Percentiles rank a stretch among this genome's conserved stretches.
Evolutionary conservation across 2,329 filamentous ascomycete species (phyloP).

Genomic region (Bipolaris bicolor): DNA sequence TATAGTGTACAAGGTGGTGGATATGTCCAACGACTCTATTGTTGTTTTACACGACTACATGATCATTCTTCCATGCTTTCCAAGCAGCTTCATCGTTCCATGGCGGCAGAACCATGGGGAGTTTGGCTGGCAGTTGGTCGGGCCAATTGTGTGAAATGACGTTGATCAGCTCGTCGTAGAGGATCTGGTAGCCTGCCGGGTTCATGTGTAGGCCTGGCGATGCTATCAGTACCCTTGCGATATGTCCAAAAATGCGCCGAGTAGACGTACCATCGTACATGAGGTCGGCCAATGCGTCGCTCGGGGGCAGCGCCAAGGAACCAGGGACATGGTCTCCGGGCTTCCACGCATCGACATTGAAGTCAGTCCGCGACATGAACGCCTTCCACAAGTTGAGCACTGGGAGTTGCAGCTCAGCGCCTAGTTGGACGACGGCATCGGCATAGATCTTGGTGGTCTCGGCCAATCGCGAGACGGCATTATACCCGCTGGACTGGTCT

Average conservation of each 20-base stretch:
- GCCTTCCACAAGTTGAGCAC: constrained; percentile 81
- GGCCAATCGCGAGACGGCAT: constrained; percentile 59
- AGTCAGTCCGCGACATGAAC: constrained; percentile 71
- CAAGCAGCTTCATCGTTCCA: constrained; percentile 56
- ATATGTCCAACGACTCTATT: too few species aligned
- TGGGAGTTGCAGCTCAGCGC: constrained; percentile 60
- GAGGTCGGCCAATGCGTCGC: constrained; percentile 60
- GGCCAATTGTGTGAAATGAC: constrained; percentile 60
- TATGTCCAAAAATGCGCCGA: not conserved
- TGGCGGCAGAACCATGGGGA: constrained; percentile 60
- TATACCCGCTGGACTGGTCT: constrained; percentile 49
- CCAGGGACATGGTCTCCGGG: constrained; percentile 59
- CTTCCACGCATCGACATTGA: constrained; percentile 49
- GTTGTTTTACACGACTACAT: not conserved
- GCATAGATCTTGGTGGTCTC: constrained; percentile 68
- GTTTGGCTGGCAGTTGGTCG: constrained; percentile 59
- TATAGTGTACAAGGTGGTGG: not conserved
- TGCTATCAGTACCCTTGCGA: constrained; percentile 15
- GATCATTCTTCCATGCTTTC: constrained; percentile 31
- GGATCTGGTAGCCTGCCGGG: constrained; percentile 61
- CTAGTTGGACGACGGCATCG: constrained; percentile 69
- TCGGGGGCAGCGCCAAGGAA: constrained; percentile 62
- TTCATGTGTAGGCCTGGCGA: constrained; percentile 64
- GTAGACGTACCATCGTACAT: constrained; percentile 61
- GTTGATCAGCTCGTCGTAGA: constrained; percentile 61